phyloP scores from a whole-genome alignment of 1,284 basidiomycete species.

The Trametes versicolor region DNA sequence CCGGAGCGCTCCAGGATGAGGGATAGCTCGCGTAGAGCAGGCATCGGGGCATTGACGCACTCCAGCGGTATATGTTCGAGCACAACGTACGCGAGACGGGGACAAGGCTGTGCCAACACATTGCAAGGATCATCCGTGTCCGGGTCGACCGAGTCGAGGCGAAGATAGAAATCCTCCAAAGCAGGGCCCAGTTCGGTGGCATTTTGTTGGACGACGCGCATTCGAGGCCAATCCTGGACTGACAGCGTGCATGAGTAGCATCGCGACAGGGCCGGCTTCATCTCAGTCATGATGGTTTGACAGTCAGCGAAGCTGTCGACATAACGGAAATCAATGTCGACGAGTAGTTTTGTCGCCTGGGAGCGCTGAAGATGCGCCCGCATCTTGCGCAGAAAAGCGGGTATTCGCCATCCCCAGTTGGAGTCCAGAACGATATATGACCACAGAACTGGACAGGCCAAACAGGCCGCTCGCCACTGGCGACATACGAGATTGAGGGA shows the following conservation, averaged over 20 bases:
- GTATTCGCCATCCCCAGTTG: conserved; percentile 41
- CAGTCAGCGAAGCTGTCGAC: conserved; percentile 39
- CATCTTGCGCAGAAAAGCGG: conserved; percentile 43
- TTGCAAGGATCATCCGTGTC: conserved; percentile 41
- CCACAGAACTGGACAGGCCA: conserved; percentile 45
- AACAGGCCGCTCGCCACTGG: conserved; percentile 42
- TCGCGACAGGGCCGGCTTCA: conserved; percentile 43
- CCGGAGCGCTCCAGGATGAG: conserved; percentile 44
- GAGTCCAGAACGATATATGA: conserved; percentile 45
- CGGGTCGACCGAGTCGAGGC: conserved; percentile 42
- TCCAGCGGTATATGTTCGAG: conserved; percentile 46
- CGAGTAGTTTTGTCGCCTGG: conserved; percentile 42
- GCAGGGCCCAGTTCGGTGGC: conserved; percentile 38
- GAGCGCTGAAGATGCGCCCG: conserved; percentile 42
- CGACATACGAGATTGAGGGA: conserved; percentile 43
- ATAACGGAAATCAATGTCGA: conserved; percentile 45
- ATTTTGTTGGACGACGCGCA: conserved; percentile 40
- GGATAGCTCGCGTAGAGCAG: conserved; percentile 40
- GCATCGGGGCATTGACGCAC: conserved; percentile 39
- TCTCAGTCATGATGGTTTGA: conserved; percentile 40
- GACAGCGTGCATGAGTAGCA: conserved; percentile 45
- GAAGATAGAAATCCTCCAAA: conserved; percentile 44
- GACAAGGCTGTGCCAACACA: conserved; percentile 42
- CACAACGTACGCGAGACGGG: conserved; percentile 40
- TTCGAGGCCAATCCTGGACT: conserved; percentile 44